Conservation (phyloP, 345 rosid genomes). For the Gossypium australe region DNA sequence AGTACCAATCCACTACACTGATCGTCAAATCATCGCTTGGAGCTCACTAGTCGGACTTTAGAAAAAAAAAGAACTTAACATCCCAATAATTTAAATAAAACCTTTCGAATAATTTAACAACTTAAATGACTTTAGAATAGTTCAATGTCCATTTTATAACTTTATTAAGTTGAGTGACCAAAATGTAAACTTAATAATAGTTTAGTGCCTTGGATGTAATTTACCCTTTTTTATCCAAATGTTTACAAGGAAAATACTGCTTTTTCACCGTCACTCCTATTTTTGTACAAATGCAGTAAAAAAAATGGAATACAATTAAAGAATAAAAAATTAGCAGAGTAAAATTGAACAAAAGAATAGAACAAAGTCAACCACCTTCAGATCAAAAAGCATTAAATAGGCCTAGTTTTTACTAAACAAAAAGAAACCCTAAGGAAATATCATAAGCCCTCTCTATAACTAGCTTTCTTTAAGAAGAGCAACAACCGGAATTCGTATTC, state of each 20-base stretch:
- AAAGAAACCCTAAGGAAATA: conserved; percentile 11
- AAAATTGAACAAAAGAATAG: conserved; percentile 16
- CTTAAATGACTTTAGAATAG: too few relatives aligned
- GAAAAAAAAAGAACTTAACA: too few relatives aligned
- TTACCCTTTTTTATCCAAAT: too few relatives aligned
- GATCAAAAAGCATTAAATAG: conserved; percentile 22
- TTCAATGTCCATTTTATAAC: too few relatives aligned
- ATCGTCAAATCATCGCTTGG: too few relatives aligned
- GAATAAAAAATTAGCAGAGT: conserved; percentile 29
- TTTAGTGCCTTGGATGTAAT: too few relatives aligned
- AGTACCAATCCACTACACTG: accelerated
- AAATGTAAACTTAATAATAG: too few relatives aligned
- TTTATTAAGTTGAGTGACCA: too few relatives aligned
- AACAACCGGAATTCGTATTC: conserved; percentile 87
- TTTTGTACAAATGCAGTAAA: conserved; percentile 43
- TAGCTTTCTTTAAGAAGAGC: conserved; percentile 54
- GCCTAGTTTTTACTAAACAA: conserved; percentile 37
- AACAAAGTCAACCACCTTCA: conserved; percentile 22
- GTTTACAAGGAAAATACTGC: too few relatives aligned
- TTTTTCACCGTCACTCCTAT: conserved; percentile 20
- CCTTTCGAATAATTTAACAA: too few relatives aligned
- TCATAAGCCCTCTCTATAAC: conserved; percentile 12
- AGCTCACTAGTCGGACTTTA: too few relatives aligned
- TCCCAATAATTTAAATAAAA: too few relatives aligned
- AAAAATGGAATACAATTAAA: conserved; percentile 42